Percentiles rank a stretch among this genome's conserved stretches.
Evolutionary conservation across 345 rosid species (phyloP).

Genomic region (Populus tremula): DNA sequence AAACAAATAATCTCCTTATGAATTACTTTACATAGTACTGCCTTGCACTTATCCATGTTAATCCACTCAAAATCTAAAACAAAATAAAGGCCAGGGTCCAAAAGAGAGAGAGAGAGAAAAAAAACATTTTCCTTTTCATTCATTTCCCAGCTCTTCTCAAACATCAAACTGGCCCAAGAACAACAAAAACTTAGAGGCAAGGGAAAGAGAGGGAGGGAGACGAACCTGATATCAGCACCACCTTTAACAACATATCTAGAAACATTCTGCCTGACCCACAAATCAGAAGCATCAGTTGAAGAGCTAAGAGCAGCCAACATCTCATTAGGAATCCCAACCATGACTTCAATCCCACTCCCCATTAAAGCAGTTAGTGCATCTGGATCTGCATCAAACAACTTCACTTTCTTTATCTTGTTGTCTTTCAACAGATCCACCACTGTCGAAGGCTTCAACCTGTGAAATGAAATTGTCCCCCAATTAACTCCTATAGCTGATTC

Average conservation of each 20-base stretch:
- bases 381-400: slow-evolving; percentile 84
- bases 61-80: background rate
- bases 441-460: slow-evolving; percentile 68
- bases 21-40: background rate
- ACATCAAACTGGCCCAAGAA: background rate
- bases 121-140: background rate
- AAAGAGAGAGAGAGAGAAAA: background rate
- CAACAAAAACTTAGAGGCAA: background rate
- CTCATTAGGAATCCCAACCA: slow-evolving; percentile 90
- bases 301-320: slow-evolving; percentile 53
- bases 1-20: background rate
- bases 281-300: slow-evolving; percentile 58
- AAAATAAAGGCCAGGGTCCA: background rate
- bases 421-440: slow-evolving; percentile 89
- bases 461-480: slow-evolving; percentile 83
- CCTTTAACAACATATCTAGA: slow-evolving; percentile 69
- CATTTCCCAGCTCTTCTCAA: background rate
- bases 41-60: background rate
- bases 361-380: slow-evolving; percentile 51
- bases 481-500: slow-evolving; percentile 83
- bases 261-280: slow-evolving; percentile 77
- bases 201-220: background rate
- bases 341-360: slow-evolving; percentile 84
- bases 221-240: slow-evolving; percentile 77
- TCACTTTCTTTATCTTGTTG: slow-evolving; percentile 71